Evolutionary conservation across 2,329 filamentous ascomycete species (phyloP).

Genomic region (Cercospora sp.): DNA sequence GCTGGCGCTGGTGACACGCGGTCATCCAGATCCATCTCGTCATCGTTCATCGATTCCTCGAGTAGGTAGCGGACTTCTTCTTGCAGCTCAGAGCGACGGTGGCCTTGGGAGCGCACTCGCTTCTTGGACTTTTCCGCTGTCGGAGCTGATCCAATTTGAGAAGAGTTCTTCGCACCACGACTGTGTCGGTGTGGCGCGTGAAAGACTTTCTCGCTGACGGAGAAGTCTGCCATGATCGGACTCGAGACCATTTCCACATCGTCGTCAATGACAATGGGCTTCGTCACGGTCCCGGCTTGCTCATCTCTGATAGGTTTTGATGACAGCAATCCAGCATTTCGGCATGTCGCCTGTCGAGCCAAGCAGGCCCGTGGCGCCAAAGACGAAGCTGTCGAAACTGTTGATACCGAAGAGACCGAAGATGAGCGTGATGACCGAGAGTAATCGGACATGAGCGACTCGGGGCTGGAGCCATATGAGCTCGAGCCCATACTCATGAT

Average conservation of each 20-base stretch:
- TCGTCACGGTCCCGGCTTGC: conserved; percentile 27
- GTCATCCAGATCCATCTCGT: conserved; percentile 31
- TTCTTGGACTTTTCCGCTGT: conserved; percentile 33
- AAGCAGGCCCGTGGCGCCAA: conserved; percentile 55
- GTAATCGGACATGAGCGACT: conserved; percentile 63
- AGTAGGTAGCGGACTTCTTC: conserved; percentile 39
- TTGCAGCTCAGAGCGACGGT: conserved; percentile 38
- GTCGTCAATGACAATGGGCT: conserved; percentile 37
- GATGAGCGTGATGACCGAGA: conserved; percentile 57
- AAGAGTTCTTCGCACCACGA: conserved; percentile 30
- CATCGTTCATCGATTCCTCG: conserved; percentile 32
- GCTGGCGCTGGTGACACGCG: conserved; percentile 34
- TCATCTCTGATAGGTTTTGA: conserved; percentile 31
- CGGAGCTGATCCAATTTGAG: conserved; percentile 18
- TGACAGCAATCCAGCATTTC: conserved; percentile 48
- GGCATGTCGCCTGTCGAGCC: conserved; percentile 55
- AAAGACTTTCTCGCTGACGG: conserved; percentile 36
- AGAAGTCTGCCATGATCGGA: conserved; percentile 36
- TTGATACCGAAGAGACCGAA: conserved; percentile 56
- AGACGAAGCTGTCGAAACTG: conserved; percentile 43
- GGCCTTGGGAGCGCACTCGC: conserved; percentile 35
- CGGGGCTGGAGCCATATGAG: conserved; percentile 57
- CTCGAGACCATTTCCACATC: conserved; percentile 35
- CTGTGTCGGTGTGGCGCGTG: conserved; percentile 38
- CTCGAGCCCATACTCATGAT: conserved; percentile 55